phyloP scores from a whole-genome alignment of 305 asterid genomes.

The Fraxinus sp. region DNA sequence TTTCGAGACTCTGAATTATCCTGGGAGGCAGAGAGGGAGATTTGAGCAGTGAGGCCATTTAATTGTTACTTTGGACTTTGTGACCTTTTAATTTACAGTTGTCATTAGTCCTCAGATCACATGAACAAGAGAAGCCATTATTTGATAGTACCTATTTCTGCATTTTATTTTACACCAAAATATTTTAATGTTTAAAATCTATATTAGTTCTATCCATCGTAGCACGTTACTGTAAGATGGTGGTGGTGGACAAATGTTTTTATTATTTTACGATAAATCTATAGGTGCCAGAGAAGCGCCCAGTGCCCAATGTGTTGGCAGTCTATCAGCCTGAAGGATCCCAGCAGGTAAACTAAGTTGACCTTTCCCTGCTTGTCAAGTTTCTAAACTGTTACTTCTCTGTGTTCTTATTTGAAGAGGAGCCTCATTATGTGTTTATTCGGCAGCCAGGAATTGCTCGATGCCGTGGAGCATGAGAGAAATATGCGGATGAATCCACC shows the following conservation, averaged over 20 bases:
- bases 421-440: conserved; percentile 19
- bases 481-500: conserved; percentile 52
- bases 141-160: neutral
- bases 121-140: neutral
- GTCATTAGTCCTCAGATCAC: neutral
- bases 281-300: conserved; percentile 88
- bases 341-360: conserved; percentile 49
- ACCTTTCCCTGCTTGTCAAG: neutral
- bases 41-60: neutral
- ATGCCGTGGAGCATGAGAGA: conserved; percentile 57
- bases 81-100: neutral
- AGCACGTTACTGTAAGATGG: neutral
- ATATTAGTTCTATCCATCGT: neutral
- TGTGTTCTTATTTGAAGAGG: neutral
- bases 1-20: neutral
- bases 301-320: conserved; percentile 98
- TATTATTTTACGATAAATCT: conserved; percentile 19
- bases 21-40: neutral
- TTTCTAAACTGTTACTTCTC: conserved; percentile 5
- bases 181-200: neutral
- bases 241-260: conserved; percentile 1
- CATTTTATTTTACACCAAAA: neutral
- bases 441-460: conserved; percentile 62
- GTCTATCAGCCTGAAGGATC: conserved; percentile 68
- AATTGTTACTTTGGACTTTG: neutral